Base-by-base conservation (phyloP, 257 asterid genomes). In the Schizonepeta tenuifolia region DNA sequence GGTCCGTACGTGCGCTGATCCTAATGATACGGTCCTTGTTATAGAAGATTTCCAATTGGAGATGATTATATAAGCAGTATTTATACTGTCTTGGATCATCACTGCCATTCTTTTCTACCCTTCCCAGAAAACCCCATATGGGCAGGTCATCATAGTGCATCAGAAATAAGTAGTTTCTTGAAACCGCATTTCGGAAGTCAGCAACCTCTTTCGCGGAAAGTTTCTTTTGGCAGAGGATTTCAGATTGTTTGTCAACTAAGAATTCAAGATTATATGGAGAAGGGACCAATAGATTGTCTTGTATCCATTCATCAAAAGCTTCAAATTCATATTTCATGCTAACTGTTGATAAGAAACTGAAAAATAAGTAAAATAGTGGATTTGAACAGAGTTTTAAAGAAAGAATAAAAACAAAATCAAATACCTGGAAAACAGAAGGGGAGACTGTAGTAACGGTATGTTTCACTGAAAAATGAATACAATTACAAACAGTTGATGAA, bases 81-180 rank as follows among this genome's bases (percentile, higher is more conserved):
- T 80, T 88, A 70, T 80, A 85, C 76, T 88, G 87, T 33, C 74
- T 82, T 1, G 88, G 88, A 67, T 90, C 93, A 21, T 76, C 67
- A 79, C 75, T 82, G 65, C 79, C 91, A 66, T 88, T 90, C 69
- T 79, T 83, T 56, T 86, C 92, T 46, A 88, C 87, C 79, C 80
- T 83, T 22, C 96, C 95, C 22, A 90, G 66, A 55, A 90, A 88
- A 21, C 93, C 96, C 95, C 96, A 85, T 20, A 88, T 71, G 3
- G 95, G 95, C 77, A 90, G 68, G 78, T 90, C 96, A 70, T 90
- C 96, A 26, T 88, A 90, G 80, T 86, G 85, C 95, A 88, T 88
- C 38, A 88, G 86, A 21, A 90, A 88, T 71, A 82, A 86, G 74
- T 88, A 90, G 79, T 88, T 88, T 73, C 87, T 90, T 9, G 85